Evolutionary conservation across 768 basidiomycete species (phyloP).

Genomic region (Rhodotorula babjevae): DNA sequence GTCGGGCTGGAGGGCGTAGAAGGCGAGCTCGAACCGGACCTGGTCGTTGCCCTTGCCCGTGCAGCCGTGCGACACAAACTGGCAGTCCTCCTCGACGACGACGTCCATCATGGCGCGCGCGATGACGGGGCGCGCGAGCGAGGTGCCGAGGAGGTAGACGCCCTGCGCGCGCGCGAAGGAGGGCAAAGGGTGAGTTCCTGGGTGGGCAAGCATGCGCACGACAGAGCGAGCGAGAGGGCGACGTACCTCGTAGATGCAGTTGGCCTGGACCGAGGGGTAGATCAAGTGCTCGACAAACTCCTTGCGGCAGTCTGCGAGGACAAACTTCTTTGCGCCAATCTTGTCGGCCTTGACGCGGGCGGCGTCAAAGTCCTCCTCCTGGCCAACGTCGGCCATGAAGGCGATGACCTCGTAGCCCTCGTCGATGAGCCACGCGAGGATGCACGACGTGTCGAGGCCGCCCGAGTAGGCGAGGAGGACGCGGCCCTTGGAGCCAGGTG

Average conservation of each 20-base stretch:
- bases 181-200: too few species aligned
- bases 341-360: conserved; percentile 81
- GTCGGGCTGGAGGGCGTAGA: conserved; percentile 95
- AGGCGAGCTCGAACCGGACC: conserved; percentile 97
- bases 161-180: too few species aligned
- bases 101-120: conserved; percentile 96
- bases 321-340: conserved; percentile 94
- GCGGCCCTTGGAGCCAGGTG: conserved; percentile 42
- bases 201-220: too few species aligned
- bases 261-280: conserved; percentile 96
- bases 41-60: conserved; percentile 99
- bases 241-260: conserved; percentile 92
- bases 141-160: conserved; percentile 95
- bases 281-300: conserved; percentile 96
- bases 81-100: conserved; percentile 87
- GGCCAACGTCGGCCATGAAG: conserved; percentile 88
- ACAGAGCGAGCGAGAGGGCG: neutral
- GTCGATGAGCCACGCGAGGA: conserved; percentile 98
- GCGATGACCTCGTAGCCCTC: conserved; percentile 94
- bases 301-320: conserved; percentile 82
- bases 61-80: conserved; percentile 96
- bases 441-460: conserved; percentile 97
- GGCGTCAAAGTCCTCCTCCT: conserved; percentile 78
- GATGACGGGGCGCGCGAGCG: conserved; percentile 95
- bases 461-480: conserved; percentile 97